phyloP scores from a whole-genome alignment of 257 asterid species.

The Eucommia ulmoides region DNA sequence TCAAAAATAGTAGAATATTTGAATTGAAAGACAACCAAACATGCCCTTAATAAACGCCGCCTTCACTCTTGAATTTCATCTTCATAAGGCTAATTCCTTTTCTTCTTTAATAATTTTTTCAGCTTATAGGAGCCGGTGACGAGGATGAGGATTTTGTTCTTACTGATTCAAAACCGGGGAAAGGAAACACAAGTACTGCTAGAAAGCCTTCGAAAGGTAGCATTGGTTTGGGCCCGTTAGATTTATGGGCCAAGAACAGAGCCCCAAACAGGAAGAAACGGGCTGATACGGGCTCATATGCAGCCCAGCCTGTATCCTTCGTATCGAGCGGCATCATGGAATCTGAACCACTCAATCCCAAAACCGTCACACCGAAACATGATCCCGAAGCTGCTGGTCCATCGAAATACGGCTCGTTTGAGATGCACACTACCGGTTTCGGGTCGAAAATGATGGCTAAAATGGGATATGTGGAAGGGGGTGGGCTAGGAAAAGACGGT shows the following conservation, averaged over 20 bases:
- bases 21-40: no score
- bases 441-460: constrained; percentile 97
- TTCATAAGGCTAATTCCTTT: no score
- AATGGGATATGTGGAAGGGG: constrained; percentile 85
- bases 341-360: constrained; percentile 31
- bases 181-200: constrained; percentile 13
- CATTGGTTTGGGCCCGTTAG: constrained; percentile 13
- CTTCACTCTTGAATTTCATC: no score
- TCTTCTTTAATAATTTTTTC: no score
- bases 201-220: constrained; percentile 23
- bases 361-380: constrained; percentile 19
- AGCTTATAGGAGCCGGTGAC: constrained; percentile 62
- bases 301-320: constrained; percentile 74
- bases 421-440: constrained; percentile 91
- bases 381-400: constrained; percentile 23
- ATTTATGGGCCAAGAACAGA: no score
- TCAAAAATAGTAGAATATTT: no score
- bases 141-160: constrained; percentile 55
- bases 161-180: constrained; percentile 21
- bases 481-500: constrained; percentile 80
- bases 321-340: constrained; percentile 64
- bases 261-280: constrained; percentile 27
- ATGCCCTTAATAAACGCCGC: no score
- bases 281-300: constrained; percentile 38
- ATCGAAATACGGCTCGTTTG: constrained; percentile 55